Base-by-base conservation (phyloP, 768 basidiomycete species). In the Lentinula detonsa region DNA sequence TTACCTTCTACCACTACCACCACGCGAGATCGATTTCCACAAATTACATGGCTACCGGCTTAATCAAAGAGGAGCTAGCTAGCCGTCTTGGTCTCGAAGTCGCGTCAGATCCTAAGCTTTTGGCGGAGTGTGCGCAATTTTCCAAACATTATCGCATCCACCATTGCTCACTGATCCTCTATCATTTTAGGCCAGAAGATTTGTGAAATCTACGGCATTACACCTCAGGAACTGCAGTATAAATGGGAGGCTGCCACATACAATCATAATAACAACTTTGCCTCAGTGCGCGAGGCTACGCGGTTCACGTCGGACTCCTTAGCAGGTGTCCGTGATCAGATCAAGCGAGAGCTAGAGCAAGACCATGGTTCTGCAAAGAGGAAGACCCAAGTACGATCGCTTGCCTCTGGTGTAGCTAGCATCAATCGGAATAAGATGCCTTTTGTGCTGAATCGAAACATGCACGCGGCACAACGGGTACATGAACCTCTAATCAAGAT, bases 171-270 rank as follows among this genome's bases (percentile, higher is more conserved):
- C 21, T n/a, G 15, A 16, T 40, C 13, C 33, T 54, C 23, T 16
- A 16, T 11, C 53, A 33, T 61, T 57, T 11, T 66, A 91, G 90
- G 88, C 64, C 77, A 80, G 35, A 76, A 78, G 28, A 76, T 91
- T 62, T 92, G 90, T 69, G 76, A 80, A 68, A 81, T 81, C 65
- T 88, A 85, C 73, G 80, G 81, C 61, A 39, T 87, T 42, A 64
- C 74, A 34, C 77, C 85, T 21, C 77, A 83, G 23, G 69, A 74
- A 52, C 76, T 92, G 18, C 78, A 77, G 43, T 91, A 76, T 72
- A 91, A 90, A 69, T 85, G 86, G 78, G 87, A 92, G 68, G 87
- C 87, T 59, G 74, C 69, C 76, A 78, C 66, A 76, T 78, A 37
- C 48, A 33, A 40, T 35, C 57, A 59, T 28, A 33, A 10, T 63